Conservation (phyloP, 129 eudicot genomes). For the Helichrysum umbraculigerum region DNA sequence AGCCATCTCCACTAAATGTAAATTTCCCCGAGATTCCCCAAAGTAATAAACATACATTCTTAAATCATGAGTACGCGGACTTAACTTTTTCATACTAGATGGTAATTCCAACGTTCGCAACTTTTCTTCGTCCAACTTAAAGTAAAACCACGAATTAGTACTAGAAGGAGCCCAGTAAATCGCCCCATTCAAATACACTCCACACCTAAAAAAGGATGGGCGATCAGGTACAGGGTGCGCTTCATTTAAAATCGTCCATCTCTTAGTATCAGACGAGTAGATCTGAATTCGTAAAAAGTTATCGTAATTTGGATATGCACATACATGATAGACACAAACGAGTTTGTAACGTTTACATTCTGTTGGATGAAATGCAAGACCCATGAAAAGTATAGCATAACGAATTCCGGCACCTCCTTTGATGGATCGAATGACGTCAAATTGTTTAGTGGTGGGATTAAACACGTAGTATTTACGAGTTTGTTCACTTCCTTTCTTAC, state of each 20-base stretch:
- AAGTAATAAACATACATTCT: conserved; percentile 6
- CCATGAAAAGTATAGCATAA: conserved; percentile 4
- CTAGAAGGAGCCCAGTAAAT: conserved; percentile 30
- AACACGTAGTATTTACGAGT: conserved; percentile 6
- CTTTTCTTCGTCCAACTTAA: conserved; percentile 23
- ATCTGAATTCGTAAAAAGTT: too few species aligned
- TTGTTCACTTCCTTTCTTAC: background rate
- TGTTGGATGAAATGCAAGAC: conserved; percentile 14
- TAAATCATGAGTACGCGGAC: background rate
- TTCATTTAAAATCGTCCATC: too few species aligned
- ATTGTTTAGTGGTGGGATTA: conserved; percentile 22
- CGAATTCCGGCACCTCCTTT: conserved; percentile 1
- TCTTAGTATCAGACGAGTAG: too few species aligned
- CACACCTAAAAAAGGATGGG: background rate
- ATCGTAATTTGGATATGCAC: conserved; percentile 1
- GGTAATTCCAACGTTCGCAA: background rate
- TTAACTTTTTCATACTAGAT: background rate
- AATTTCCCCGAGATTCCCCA: conserved; percentile 40
- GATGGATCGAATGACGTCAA: background rate
- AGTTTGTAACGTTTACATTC: conserved; percentile 15
- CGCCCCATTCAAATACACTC: conserved; percentile 35
- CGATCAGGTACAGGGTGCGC: too few species aligned
- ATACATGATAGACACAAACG: background rate
- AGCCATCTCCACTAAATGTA: conserved; percentile 32
- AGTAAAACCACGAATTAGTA: background rate